A percentile compares a stretch with the other conserved stretches of the same genome.
Conservation (phyloP, 2,329 filamentous ascomycete genomes). For the Pyrenochaeta sp. region DNA sequence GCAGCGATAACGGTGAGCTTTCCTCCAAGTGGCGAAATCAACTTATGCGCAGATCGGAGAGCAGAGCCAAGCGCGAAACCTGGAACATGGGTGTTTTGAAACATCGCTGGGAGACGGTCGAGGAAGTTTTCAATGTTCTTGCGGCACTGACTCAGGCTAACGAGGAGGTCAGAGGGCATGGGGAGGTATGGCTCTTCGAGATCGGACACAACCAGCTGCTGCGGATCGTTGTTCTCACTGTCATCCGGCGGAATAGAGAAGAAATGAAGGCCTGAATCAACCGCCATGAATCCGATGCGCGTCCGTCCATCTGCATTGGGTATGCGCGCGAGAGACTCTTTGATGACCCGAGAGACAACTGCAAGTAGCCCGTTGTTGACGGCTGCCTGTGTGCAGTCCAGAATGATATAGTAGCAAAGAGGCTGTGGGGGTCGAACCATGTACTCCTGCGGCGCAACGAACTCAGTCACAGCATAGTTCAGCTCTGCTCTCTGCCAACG, state of each 20-base stretch:
- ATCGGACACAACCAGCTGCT: conserved; percentile 93
- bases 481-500: conserved; percentile 91
- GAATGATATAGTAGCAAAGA: conserved; percentile 43
- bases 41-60: conserved; percentile 89
- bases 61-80: conserved; percentile 96
- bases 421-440: conserved; percentile 98
- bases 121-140: conserved; percentile 92
- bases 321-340: conserved; percentile 94
- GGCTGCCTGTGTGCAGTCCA: conserved; percentile 62
- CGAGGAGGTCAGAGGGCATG: conserved; percentile 88
- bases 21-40: conserved; percentile 91
- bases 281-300: conserved; percentile 90
- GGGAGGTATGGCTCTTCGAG: conserved; percentile 96
- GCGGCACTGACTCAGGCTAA: conserved; percentile 86
- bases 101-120: conserved; percentile 92
- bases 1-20: conserved; percentile 94
- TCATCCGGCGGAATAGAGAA: conserved; percentile 92
- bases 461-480: conserved; percentile 96
- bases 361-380: conserved; percentile 84
- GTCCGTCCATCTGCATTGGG: conserved; percentile 97
- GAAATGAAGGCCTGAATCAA: conserved; percentile 94
- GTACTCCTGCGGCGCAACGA: conserved; percentile 97
- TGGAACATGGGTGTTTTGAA: conserved; percentile 88
- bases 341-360: conserved; percentile 89
- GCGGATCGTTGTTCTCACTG: conserved; percentile 83